Evolutionary conservation across 1,284 basidiomycete species (phyloP).

Genomic region (Cryptococcus jaspeensis): DNA sequence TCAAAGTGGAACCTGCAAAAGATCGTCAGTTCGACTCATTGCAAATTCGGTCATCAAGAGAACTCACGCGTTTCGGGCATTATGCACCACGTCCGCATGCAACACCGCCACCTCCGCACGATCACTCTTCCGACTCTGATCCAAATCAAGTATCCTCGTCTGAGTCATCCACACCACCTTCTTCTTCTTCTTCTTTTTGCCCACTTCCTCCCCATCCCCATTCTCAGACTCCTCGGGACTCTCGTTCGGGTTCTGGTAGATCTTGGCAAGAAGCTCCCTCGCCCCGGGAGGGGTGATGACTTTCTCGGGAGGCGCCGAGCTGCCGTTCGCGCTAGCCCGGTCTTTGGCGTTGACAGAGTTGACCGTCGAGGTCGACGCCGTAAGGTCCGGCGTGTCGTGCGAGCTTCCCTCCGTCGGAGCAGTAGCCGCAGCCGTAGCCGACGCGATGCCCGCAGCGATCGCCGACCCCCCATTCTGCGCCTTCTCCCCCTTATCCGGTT

Average conservation of each 20-base stretch:
- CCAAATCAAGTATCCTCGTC: conserved; percentile 82
- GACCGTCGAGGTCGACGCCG: too few species aligned
- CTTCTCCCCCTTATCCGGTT: too few species aligned
- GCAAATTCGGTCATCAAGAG: neutral
- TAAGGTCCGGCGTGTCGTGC: too few species aligned
- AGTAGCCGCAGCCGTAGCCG: too few species aligned
- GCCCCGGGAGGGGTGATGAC: too few species aligned
- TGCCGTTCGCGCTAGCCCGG: too few species aligned
- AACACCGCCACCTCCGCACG: conserved; percentile 82
- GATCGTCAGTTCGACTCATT: neutral
- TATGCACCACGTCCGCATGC: conserved; percentile 90
- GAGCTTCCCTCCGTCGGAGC: too few species aligned
- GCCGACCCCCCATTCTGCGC: too few species aligned
- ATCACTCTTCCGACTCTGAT: conserved; percentile 74
- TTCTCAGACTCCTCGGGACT: neutral
- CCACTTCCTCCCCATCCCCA: conserved; percentile 27
- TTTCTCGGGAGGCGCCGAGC: too few species aligned
- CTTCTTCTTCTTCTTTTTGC: conserved; percentile 56
- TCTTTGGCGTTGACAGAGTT: too few species aligned
- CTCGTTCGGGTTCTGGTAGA: neutral
- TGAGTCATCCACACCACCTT: conserved; percentile 70
- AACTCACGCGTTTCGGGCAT: conserved; percentile 69
- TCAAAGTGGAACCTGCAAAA: conserved; percentile 78
- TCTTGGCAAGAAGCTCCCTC: neutral
- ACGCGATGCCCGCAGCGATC: too few species aligned